Evolutionary conservation across 2,329 filamentous ascomycete genomes (phyloP), one percentile per base, ranked within the genome.

Genomic region (Xylariaceae sp.): DNA sequence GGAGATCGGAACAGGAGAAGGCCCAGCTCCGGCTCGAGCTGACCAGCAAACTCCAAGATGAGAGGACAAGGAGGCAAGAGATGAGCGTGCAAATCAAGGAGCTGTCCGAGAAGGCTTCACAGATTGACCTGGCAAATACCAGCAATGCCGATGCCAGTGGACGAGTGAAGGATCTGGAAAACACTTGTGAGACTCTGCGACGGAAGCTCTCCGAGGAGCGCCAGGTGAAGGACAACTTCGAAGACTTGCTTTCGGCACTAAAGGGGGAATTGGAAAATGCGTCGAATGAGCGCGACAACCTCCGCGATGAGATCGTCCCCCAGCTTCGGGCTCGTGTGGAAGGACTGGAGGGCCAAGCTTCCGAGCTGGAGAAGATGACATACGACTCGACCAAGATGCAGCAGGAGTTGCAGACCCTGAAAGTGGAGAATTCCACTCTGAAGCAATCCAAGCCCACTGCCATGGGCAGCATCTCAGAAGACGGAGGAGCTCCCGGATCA

Each of bases 141-240:
- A 73, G 75, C 56, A 66, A 60, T 43, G 54, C 72, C 38, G 67
- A 80, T 54, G 70, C 69, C 16, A 70, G 61, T 39, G 70, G 67
- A 17, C 76, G 82, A 35, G 67, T 92, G 23, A 80, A 75, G 53
- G 85, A 94, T 46, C 70, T 96, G 17, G 88, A 95, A 57, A 68
- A 63, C 33, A 78, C 78, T 0, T 78, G 94, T 43, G 88, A 94
- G 46, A 87, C 93, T 51, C 73, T 90, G 30, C 79, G 83, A 43
- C 78, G 89, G 47, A 82, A 85, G 46, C 68, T 98, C 28, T 70
- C 75, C 1, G 88, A 96, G 53, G 92, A 98, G 61, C 76, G 84
- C 36, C 76, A 85, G 56, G 78, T 84, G 48, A 95, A 94, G 58
- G 80, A 86, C 52, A 95, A 93, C 56, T 93, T 96, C 49, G 88